Conservation (phyloP, 1,139 yeast species). For the Casaregolazyma suthepensis region DNA sequence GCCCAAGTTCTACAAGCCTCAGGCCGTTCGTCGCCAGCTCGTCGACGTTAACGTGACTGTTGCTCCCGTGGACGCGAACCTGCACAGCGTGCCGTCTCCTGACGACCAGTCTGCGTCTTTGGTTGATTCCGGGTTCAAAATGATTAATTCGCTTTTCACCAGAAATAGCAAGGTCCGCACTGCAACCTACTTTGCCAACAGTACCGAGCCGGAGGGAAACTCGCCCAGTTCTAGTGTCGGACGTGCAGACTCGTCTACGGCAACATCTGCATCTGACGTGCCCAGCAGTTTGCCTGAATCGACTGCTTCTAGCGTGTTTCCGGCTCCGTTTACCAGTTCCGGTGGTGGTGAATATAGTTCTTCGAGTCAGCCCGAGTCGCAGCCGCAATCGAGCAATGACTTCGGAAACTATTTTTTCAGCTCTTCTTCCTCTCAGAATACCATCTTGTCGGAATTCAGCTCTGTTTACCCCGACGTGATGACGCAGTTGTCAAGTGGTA, state of each 20-base stretch:
- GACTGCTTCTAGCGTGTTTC: neutral
- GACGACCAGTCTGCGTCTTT: neutral
- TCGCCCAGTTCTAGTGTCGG: neutral
- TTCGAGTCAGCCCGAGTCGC: neutral
- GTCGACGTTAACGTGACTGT: conserved; percentile 13
- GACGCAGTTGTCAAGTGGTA: conserved; percentile 17
- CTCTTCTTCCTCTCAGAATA: neutral
- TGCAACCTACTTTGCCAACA: neutral
- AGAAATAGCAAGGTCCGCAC: neutral
- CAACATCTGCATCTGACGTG: neutral
- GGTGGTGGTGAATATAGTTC: neutral
- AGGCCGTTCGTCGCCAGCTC: conserved; percentile 14
- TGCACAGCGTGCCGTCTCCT: neutral
- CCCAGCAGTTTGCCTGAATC: neutral
- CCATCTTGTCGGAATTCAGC: conserved; percentile 21
- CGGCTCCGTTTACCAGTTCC: neutral
- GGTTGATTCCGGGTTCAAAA: conserved; percentile 1
- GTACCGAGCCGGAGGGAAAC: neutral
- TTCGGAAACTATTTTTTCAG: neutral
- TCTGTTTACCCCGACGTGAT: conserved; percentile 25
- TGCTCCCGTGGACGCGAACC: neutral
- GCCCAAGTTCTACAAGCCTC: conserved; percentile 15
- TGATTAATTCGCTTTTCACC: conserved; percentile 1
- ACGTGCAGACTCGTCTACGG: neutral
- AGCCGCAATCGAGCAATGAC: neutral